Percentiles rank a stretch among this genome's conserved stretches.
phyloP scores from a whole-genome alignment of 208 protist genomes.

The Phytomonas sp. region DNA sequence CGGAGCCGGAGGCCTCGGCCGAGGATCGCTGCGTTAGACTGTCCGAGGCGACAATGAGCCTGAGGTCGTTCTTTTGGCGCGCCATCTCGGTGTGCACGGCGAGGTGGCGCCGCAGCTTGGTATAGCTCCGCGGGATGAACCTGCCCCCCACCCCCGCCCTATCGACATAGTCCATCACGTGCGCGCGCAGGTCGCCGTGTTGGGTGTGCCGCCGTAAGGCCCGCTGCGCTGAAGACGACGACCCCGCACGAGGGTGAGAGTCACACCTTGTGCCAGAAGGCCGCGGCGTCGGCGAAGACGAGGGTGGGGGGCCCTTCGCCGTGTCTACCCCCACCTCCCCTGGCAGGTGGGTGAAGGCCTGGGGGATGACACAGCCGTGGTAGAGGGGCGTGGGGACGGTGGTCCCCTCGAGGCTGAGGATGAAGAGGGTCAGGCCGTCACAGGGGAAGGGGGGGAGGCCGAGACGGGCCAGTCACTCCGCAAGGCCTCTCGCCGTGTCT shows the following conservation, averaged over 20 bases:
- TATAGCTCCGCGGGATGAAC: slow-evolving; percentile 51
- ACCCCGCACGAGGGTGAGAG: slow-evolving; percentile 21
- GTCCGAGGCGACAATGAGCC: slow-evolving; percentile 54
- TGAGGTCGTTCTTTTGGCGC: slow-evolving; percentile 17
- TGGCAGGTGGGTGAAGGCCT: no score
- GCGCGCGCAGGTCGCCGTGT: slow-evolving; percentile 58
- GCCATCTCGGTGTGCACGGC: slow-evolving; percentile 47
- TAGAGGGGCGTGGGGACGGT: no score
- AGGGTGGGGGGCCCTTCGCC: slow-evolving; percentile 5
- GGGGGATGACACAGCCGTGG: no score
- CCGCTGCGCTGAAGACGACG: slow-evolving; percentile 86
- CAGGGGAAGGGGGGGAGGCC: no score
- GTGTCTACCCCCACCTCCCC: no score
- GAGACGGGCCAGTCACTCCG: no score
- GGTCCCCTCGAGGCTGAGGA: no score
- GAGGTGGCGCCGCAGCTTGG: slow-evolving; percentile 36
- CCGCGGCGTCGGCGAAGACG: slow-evolving; percentile 35
- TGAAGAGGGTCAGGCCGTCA: no score
- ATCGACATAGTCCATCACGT: slow-evolving; percentile 77
- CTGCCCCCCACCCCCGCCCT: slow-evolving; percentile 56
- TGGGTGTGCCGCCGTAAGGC: slow-evolving; percentile 55
- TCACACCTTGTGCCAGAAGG: slow-evolving; percentile 19
- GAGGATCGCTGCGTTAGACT: slow-evolving; percentile 42
- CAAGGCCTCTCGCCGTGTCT: no score
- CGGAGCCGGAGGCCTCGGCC: slow-evolving; percentile 31